Evolutionary conservation across 2,329 filamentous ascomycete genomes (phyloP), one percentile per base, ranked within the genome.

Genomic region (Xylaria digitata): DNA sequence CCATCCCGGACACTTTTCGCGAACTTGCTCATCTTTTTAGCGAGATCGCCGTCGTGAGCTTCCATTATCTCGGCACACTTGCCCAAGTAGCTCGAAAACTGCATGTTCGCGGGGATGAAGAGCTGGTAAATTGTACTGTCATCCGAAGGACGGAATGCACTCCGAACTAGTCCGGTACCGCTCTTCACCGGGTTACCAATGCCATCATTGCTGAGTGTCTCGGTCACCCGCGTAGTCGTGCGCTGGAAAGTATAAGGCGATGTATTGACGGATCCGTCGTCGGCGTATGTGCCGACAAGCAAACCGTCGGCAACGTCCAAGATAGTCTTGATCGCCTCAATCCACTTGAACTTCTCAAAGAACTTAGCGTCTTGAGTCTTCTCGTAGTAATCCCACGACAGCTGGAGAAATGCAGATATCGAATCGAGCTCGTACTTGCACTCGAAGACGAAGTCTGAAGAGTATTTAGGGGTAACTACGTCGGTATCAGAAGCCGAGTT

Each of bases 401-500:
- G 82, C 19, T 89, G 87, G 21, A 95, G 83, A 76, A 95, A 95
- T 61, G 91, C 87, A 0, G 92, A 91, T 2, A 95, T 84, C 6
- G 90, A 93, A 80, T 95, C 92, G 42, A 95, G 86, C 79, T 95
- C 92, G 76, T 93, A 95, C 77, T 94, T 95, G 83, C 92, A 95
- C 78, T 94, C 92, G 74, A 93, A 94, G 4, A 94, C 92, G 23
- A 89, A 85, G 2, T 82, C 85, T 2, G 83, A 83, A 70, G 91
- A 89, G 71, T 92, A 90, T 32, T 84, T 80, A 0, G 93, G 92
- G 82, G 68, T 87, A 80, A 83, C 80, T 74, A 79, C 73, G 77
- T 92, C 91, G n/a, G 85, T 85, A 58, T 86, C 87, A 57, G 85
- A 85, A 13, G 85, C 86, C 2, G 83, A 78, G 74, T 91, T 91